Evolutionary conservation across 495 filamentous ascomycete species (phyloP), one percentile per base, ranked within the genome.

Genomic region (Trichoderma orchidacearum): DNA sequence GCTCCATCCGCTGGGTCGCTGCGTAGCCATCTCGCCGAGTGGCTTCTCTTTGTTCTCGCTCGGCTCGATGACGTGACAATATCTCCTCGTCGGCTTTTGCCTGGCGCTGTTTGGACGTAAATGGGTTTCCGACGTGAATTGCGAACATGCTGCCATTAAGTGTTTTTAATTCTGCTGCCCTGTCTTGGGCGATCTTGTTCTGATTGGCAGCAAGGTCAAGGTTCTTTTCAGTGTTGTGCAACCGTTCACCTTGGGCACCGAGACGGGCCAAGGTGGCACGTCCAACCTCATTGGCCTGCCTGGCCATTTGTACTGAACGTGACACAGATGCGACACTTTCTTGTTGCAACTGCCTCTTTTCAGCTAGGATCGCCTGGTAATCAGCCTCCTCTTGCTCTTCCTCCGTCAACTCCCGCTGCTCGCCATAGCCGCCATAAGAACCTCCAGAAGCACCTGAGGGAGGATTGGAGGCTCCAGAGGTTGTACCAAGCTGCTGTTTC

Each of bases 61-160:
- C 87, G 0, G 65, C 51, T 11, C 76, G 77, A 61, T 88, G 81
- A 48, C 78, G 80, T 28, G 80, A 80, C 41, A 89, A 60, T 32
- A 85, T 72, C 45, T 75, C 70, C 41, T 78, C 70, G 57, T 92
- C 86, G 41, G 78, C 75, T 35, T 80, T 80, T 21, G 76, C 72
- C 3, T 72, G 75, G 21, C 82, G 77, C 51, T 72, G 72, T 18
- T 75, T 72, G 34, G 72, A 74, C 2, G 83, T 88, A 60, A 90
- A 86, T 0, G 86, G 86, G 60, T 90, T 91, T 17, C 72, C 75
- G 13, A 89, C 80, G 58, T 89, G 84, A 18, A 89, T 75, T 1
- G 85, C 84, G 59, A 93, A 92, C 89, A 94, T 92, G 70, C 80
- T 85, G 60, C 83, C 77, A 63, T 91, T 95, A 7, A 68, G 38